Evolutionary conservation across 305 asterid species (phyloP), one percentile per base, ranked within the genome.

Genomic region (Fraxinus paxiana): DNA sequence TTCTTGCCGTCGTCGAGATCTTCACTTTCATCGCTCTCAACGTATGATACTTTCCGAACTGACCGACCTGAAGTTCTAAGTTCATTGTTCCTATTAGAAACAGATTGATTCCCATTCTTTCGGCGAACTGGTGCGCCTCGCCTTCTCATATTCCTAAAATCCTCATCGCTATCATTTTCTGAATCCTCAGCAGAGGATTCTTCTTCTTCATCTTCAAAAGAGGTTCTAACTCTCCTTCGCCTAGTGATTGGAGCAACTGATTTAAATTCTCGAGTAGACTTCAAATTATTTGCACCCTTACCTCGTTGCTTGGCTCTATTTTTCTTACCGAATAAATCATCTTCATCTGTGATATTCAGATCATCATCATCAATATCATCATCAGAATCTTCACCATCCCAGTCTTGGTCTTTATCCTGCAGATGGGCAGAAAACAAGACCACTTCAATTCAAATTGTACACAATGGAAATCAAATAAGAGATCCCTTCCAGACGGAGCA

Each of bases 1-100:
- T 91, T 90, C 88, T 88, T 90, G 82, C 88, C 87, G 54, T 92
- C 98, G 24, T 93, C 98, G 79, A 84, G 61, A 79, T 94, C 98
- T 87, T 97, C 99, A 86, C 98, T 94, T 84, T 74, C 99, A 84
- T 96, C 99, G 80, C 99, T 94, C 92, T 97, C 99, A 48, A 85
- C 97, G 78, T 94, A 97, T 37, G 99, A 97, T 59, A 96, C 98
- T 86, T 94, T 97, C 79, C 96, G 94, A 83, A 91, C 92, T 3
- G 98, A 92, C 71, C 98, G 97, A 84, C 93, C 89, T 48, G 99
- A 96, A 65, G 96, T 86, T 73, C 98, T 93, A 43, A 87, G 83
- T 85, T 94, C 99, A 86, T 79, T 92, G 83, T 78, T 86, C 86
- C 92, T 90, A 38, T 82, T 71, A 82, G 97, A 88, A 84, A 84